These are phyloP conservation scores for Trametes gibbosa DNA, from an alignment of 768 basidiomycete genomes.

Conservation along the genomic window DNA sequence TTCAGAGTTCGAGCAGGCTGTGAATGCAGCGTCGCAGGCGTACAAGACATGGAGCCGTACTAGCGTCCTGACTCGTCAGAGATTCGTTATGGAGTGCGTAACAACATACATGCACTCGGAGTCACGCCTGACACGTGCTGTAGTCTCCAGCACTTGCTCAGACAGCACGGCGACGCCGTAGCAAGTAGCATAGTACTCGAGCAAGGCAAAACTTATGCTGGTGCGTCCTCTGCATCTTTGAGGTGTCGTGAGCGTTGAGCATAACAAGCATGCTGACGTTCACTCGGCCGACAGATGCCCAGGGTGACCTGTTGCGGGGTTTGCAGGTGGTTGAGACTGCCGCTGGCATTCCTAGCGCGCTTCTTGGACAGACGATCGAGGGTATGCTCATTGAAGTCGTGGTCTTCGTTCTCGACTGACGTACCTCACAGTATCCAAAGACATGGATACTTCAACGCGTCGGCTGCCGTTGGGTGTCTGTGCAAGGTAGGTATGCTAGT, in stretches of 20 bases:
- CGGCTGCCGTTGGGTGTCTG: slow-evolving; percentile 86
- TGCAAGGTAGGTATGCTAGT: slow-evolving; percentile 43
- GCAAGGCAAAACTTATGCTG: slow-evolving; percentile 92
- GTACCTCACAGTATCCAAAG: slow-evolving; percentile 68
- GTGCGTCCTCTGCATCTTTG: slow-evolving; percentile 37
- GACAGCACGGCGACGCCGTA: slow-evolving; percentile 81
- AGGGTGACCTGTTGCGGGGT: slow-evolving; percentile 91
- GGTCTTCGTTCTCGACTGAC: not conserved
- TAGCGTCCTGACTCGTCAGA: slow-evolving; percentile 82
- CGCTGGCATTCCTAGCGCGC: slow-evolving; percentile 72
- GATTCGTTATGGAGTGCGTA: slow-evolving; percentile 83
- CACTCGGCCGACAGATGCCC: slow-evolving; percentile 61
- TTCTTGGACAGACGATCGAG: slow-evolving; percentile 93
- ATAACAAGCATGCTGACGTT: not conserved
- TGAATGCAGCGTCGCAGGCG: slow-evolving; percentile 78
- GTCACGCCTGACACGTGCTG: not conserved
- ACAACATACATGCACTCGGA: not conserved
- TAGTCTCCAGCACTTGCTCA: slow-evolving; percentile 85
- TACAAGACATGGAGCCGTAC: slow-evolving; percentile 88
- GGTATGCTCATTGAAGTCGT: slow-evolving; percentile 40
- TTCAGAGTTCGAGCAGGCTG: slow-evolving; percentile 79
- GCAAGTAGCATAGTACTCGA: slow-evolving; percentile 90
- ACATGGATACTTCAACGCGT: slow-evolving; percentile 93
- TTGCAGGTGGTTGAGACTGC: slow-evolving; percentile 86
- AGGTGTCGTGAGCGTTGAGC: not conserved